Percentiles rank a stretch among this genome's conserved stretches.
Evolutionary conservation across 1,139 yeast genomes (phyloP).

Genomic region (Kurtzmaniella natalensis): DNA sequence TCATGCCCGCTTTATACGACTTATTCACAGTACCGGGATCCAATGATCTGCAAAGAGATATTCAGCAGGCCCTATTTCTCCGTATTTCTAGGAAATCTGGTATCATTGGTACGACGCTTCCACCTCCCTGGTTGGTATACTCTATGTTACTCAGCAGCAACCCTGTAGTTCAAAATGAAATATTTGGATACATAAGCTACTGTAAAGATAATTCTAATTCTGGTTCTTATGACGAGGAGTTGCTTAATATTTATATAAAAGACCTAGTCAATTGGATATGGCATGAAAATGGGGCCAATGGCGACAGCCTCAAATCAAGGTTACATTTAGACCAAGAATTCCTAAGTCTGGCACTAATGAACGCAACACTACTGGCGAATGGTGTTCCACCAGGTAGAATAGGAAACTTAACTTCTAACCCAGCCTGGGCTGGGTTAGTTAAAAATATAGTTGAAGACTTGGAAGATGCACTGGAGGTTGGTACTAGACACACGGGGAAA

Average conservation of each 20-base stretch:
- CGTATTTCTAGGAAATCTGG: not conserved
- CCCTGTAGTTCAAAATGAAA: slow-evolving; percentile 42
- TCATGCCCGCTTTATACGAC: too few species aligned
- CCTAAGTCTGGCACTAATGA: not conserved
- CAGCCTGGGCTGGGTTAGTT: slow-evolving; percentile 47
- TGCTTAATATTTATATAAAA: slow-evolving; percentile 53
- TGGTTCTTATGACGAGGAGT: slow-evolving; percentile 19
- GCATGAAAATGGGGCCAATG: slow-evolving; percentile 45
- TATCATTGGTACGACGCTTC: slow-evolving; percentile 15
- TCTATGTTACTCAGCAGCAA: slow-evolving; percentile 31
- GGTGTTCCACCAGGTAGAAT: slow-evolving; percentile 27
- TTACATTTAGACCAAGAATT: too few species aligned
- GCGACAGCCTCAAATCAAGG: too few species aligned
- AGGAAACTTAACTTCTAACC: slow-evolving; percentile 42
- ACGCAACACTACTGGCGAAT: slow-evolving; percentile 17
- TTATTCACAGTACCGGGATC: too few species aligned
- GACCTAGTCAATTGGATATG: slow-evolving; percentile 60
- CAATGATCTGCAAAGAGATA: too few species aligned
- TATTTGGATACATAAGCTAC: slow-evolving; percentile 46
- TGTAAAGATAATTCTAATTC: slow-evolving; percentile 31
- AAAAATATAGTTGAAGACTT: slow-evolving; percentile 41
- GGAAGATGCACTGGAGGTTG: slow-evolving; percentile 37
- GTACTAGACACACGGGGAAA: slow-evolving; percentile 40
- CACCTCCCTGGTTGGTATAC: slow-evolving; percentile 38
- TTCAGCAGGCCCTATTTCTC: not conserved